Conservation (phyloP, 495 filamentous ascomycete species). For the Neurospora cerealis region DNA sequence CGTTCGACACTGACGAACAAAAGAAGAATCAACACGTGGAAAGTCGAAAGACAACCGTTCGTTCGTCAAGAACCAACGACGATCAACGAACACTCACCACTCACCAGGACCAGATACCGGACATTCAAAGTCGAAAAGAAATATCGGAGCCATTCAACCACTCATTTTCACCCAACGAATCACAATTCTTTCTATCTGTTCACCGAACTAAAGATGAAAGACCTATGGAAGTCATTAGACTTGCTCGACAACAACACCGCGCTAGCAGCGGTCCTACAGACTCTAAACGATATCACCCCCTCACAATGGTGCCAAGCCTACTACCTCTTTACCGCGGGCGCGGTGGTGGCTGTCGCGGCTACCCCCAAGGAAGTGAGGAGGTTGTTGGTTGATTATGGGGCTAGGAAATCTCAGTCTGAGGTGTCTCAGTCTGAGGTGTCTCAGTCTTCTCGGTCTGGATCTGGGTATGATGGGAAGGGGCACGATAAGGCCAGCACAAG, state of each 20-base stretch:
- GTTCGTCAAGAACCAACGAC: not conserved
- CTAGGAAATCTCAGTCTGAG: slow-evolving; percentile 19
- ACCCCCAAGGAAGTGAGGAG: slow-evolving; percentile 28
- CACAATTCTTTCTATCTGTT: not conserved
- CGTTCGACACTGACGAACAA: not conserved
- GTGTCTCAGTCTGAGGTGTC: not conserved
- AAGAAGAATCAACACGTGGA: not conserved
- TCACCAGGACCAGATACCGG: not conserved
- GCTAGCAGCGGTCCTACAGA: not conserved
- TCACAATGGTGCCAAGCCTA: slow-evolving; percentile 36
- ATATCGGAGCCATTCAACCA: not conserved
- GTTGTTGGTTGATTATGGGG: slow-evolving; percentile 41
- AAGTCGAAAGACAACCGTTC: not conserved
- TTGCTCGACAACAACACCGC: not conserved
- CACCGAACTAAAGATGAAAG: not conserved
- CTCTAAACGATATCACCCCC: slow-evolving; percentile 7
- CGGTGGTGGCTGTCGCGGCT: slow-evolving; percentile 27
- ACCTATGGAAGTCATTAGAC: not conserved
- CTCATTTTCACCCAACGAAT: not conserved
- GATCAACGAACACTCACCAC: not conserved
- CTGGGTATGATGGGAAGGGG: not conserved
- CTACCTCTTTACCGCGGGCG: slow-evolving; percentile 31
- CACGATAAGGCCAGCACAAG: not conserved
- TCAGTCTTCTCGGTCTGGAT: not conserved
- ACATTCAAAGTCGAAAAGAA: not conserved